A percentile compares a stretch with the other conserved stretches of the same genome.
Evolutionary conservation across 257 asterid species (phyloP).

Genomic region (Petrea volubilis): DNA sequence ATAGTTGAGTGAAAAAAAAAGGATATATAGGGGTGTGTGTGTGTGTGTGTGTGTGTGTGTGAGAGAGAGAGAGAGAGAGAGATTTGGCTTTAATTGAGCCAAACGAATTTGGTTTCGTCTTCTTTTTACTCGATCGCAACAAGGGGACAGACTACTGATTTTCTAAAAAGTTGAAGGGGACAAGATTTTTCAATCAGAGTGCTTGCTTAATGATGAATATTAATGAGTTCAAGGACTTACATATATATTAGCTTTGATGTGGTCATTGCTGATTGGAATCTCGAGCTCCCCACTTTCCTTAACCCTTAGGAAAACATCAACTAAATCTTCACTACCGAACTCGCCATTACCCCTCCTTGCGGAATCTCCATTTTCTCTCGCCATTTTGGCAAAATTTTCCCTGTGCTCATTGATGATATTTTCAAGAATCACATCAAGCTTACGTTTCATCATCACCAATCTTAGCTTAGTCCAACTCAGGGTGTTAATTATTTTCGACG

Average conservation of each 20-base stretch:
- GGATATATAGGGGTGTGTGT: too few relatives aligned
- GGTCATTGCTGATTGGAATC: background rate
- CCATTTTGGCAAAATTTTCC: background rate
- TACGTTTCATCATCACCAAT: background rate
- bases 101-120: too few relatives aligned
- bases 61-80: too few relatives aligned
- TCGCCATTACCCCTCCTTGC: background rate
- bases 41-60: too few relatives aligned
- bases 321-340: slow-evolving; percentile 23
- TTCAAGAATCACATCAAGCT: slow-evolving; percentile 15
- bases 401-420: slow-evolving; percentile 21
- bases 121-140: too few relatives aligned
- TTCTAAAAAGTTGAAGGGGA: too few relatives aligned
- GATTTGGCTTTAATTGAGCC: too few relatives aligned
- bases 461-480: slow-evolving; percentile 6
- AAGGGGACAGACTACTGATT: too few relatives aligned
- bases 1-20: too few relatives aligned
- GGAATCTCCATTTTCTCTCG: background rate
- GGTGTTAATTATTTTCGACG: background rate
- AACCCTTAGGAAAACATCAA: slow-evolving; percentile 26
- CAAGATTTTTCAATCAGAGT: too few relatives aligned
- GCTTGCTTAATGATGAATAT: too few relatives aligned
- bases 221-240: background rate
- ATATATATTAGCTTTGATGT: slow-evolving; percentile 27
- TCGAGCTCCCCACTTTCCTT: background rate